Conservation (phyloP, 352 stramenopile species). For the Phytophthora tentaculata region DNA sequence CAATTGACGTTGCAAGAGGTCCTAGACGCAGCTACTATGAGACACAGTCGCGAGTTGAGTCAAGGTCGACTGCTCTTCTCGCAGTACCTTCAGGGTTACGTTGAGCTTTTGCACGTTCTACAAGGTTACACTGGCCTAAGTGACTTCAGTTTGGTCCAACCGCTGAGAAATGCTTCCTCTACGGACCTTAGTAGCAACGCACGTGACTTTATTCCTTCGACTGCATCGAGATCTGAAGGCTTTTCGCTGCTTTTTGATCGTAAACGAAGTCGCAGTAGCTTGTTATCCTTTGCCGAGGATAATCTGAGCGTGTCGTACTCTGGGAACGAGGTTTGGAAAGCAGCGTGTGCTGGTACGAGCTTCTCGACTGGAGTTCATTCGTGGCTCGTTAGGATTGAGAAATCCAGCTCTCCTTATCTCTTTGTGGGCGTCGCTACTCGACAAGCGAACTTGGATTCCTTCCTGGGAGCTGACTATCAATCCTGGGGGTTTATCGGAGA, state of each 20-base stretch:
- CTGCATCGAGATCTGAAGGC: conserved; percentile 1
- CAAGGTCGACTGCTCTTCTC: conserved; percentile 76
- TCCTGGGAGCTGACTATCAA: conserved; percentile 96
- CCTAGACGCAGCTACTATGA: conserved; percentile 51
- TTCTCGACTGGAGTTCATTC: conserved; percentile 81
- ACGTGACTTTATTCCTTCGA: too few relatives aligned
- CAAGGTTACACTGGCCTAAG: background rate
- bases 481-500: conserved; percentile 99
- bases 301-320: conserved; percentile 65
- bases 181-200: background rate
- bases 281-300: conserved; percentile 74
- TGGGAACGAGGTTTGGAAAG: conserved; percentile 92
- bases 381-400: conserved; percentile 93
- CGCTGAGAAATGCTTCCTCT: background rate
- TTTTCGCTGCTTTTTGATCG: conserved; percentile 52
- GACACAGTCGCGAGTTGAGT: conserved; percentile 57
- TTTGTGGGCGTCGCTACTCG: conserved; percentile 97
- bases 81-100: conserved; percentile 70
- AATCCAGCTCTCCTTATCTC: conserved; percentile 95
- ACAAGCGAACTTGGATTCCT: conserved; percentile 93
- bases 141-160: background rate
- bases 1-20: conserved; percentile 45
- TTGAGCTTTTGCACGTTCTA: conserved; percentile 62
- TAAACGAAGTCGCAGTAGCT: conserved; percentile 68
- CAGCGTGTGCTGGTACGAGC: conserved; percentile 67